These are phyloP conservation scores for Brasilioporus rufonigricans DNA, from an alignment of 768 basidiomycete species.

Conservation along the genomic window DNA sequence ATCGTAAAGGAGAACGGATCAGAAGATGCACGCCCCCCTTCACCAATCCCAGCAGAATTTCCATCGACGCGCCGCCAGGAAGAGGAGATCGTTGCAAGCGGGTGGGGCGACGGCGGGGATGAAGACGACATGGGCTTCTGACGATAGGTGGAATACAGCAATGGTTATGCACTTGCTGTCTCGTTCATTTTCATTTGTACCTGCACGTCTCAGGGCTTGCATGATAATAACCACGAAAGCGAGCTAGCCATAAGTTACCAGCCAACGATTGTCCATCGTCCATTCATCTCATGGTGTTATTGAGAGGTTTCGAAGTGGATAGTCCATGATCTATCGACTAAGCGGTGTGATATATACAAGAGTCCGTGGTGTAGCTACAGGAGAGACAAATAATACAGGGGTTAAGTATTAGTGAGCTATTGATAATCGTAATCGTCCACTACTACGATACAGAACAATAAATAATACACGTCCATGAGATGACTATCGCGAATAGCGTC, in stretches of 20 bases:
- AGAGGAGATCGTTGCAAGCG: slow-evolving; percentile 62
- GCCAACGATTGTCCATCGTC: slow-evolving; percentile 1
- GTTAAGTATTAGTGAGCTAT: not conserved
- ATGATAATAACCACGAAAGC: slow-evolving; percentile 9
- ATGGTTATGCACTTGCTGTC: slow-evolving; percentile 1
- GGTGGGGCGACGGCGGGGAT: slow-evolving; percentile 66
- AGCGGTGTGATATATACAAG: not conserved
- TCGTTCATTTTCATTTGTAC: slow-evolving; percentile 14
- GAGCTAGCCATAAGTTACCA: slow-evolving; percentile 10
- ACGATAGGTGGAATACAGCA: slow-evolving; percentile 3
- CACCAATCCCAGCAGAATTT: slow-evolving; percentile 12
- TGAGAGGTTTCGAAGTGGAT: not conserved
- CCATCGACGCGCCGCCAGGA: slow-evolving; percentile 43
- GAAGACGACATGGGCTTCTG: slow-evolving; percentile 76
- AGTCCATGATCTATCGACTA: not conserved
- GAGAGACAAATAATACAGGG: not conserved
- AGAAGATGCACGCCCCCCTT: slow-evolving; percentile 26
- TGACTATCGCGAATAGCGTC: not conserved
- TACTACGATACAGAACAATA: slow-evolving; percentile 3
- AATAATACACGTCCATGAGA: not conserved
- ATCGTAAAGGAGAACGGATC: slow-evolving; percentile 18
- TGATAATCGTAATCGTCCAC: not conserved
- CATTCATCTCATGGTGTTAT: too few species aligned
- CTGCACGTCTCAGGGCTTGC: slow-evolving; percentile 11
- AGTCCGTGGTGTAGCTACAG: slow-evolving; percentile 14